Evolutionary conservation across 176 grass and related monocot species (phyloP).

Genomic region (Oropetium thomaeum): DNA sequence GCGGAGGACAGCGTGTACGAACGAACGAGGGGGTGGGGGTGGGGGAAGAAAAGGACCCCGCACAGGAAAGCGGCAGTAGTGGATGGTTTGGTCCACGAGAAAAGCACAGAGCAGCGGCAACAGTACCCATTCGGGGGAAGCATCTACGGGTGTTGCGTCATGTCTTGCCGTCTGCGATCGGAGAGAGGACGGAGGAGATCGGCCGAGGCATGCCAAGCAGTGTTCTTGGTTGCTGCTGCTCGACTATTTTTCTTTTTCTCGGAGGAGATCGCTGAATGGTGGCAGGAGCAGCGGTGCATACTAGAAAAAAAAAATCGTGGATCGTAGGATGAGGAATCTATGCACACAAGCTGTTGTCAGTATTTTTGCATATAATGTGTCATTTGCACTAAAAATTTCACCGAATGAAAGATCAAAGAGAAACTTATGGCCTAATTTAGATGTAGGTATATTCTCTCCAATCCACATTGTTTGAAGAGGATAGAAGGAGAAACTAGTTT

Average conservation of each 20-base stretch:
- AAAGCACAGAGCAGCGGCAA: neutral
- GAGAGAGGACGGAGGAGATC: too few relatives aligned
- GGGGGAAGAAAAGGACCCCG: constrained; percentile 20
- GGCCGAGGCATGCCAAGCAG: neutral
- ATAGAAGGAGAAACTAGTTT: too few relatives aligned
- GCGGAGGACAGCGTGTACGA: constrained; percentile 21
- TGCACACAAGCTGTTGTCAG: too few relatives aligned
- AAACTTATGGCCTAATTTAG: too few relatives aligned
- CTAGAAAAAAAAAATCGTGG: neutral
- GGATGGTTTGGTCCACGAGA: neutral
- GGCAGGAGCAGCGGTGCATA: neutral
- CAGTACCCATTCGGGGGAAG: neutral
- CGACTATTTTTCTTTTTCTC: too few relatives aligned
- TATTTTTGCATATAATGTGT: too few relatives aligned
- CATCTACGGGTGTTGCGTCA: neutral
- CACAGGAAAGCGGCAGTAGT: neutral
- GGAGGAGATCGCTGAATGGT: neutral
- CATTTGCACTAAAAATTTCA: too few relatives aligned
- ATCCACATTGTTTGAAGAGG: too few relatives aligned
- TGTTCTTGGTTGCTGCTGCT: neutral
- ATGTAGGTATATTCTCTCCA: too few relatives aligned
- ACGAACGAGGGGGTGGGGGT: too few relatives aligned
- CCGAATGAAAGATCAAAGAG: too few relatives aligned
- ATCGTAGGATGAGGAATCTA: too few relatives aligned
- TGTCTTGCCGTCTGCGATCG: neutral